A percentile compares a stretch with the other conserved stretches of the same genome.
Conservation (phyloP, 2,329 filamentous ascomycete genomes). For the Beauveria sp. region DNA sequence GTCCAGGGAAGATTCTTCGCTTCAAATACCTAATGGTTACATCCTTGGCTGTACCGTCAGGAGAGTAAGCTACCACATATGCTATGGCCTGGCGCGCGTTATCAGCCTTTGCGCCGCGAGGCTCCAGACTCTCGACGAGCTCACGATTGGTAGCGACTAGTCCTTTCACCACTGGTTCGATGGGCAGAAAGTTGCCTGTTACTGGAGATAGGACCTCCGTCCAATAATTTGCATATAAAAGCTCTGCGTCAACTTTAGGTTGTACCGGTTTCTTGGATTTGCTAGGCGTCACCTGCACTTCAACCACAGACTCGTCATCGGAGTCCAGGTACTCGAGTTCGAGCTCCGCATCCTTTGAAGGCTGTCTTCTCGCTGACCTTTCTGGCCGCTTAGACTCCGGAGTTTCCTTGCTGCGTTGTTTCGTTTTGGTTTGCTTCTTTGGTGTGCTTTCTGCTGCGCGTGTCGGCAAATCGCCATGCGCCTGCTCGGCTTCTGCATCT, state of each 20-base stretch:
- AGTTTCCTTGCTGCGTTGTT: constrained; percentile 8
- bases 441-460: constrained; percentile 17
- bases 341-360: constrained; percentile 40
- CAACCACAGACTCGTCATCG: constrained; percentile 52
- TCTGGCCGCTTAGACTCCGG: constrained; percentile 13
- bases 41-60: constrained; percentile 86
- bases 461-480: constrained; percentile 16
- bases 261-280: constrained; percentile 26
- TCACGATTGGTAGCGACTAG: constrained; percentile 66
- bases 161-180: constrained; percentile 67
- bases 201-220: constrained; percentile 79
- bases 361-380: constrained; percentile 11
- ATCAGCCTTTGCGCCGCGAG: constrained; percentile 74
- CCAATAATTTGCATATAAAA: constrained; percentile 88
- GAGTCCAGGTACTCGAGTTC: constrained; percentile 36
- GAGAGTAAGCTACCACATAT: constrained; percentile 76
- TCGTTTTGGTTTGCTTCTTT: constrained; percentile 14
- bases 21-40: constrained; percentile 88
- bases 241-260: constrained; percentile 62
- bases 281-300: constrained; percentile 38
- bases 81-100: constrained; percentile 83
- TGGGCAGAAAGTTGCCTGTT: constrained; percentile 68
- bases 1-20: constrained; percentile 72
- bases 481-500: constrained; percentile 51
- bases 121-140: constrained; percentile 67